Evolutionary conservation across 1,284 basidiomycete species (phyloP), one percentile per base, ranked within the genome.

Genomic region (Irpex lacteus): DNA sequence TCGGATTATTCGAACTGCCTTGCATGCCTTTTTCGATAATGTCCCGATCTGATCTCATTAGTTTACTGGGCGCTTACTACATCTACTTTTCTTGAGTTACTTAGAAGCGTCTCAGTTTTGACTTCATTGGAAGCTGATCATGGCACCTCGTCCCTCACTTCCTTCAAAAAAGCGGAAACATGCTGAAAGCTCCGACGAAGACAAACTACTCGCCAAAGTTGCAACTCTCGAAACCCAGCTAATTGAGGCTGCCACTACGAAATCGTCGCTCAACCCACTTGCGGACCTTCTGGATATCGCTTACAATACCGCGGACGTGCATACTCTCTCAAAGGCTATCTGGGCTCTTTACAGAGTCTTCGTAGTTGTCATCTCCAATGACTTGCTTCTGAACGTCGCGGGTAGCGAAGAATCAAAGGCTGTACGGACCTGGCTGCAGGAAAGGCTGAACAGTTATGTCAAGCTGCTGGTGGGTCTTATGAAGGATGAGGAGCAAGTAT

Each of bases 291-390:
- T 95, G 61, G 78, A 86, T 13, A 76, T 92, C 40, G 81, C 83
- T 40, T 71, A 77, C 19, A 73, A 74, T 26, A 70, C 78, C 2
- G 68, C 79, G 65, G 77, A 85, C 53, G 75, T 88, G 0, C 80
- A 83, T 66, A 80, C 86, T 44, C 83, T 86, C 8, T 91, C 90
- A 63, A 94, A 91, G 71, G 87, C 86, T 0, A 81, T 95, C 8
- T 97, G 95, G 78, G 88, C 94, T 0, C 76, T 93, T 19, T 96
- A 97, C 75, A 81, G 94, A 34, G 81, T 91, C 15, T 96, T 95
- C 73, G 86, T 93, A 4, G 71, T 84, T 32, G 77, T 93, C 36
- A 82, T 95, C 52, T 76, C 81, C 5, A 80, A 81, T 57, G 85
- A 86, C 2, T 85, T 88, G 66, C 78, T 96, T 8, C 79, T 69